phyloP scores from a whole-genome alignment of 345 rosid genomes.

The Sisymbrium altissimum region DNA sequence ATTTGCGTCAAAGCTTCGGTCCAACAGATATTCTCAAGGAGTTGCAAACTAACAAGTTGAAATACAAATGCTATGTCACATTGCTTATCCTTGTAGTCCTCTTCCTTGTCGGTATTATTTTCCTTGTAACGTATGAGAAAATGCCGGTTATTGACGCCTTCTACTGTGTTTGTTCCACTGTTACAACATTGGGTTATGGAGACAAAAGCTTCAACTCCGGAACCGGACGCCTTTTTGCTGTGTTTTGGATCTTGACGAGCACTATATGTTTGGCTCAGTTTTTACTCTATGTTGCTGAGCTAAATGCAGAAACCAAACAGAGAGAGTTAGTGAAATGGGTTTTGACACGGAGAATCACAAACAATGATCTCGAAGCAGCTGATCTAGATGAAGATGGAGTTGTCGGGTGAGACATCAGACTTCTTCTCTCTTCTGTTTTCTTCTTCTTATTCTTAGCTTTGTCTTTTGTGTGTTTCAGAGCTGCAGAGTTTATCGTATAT shows the following conservation, averaged over 20 bases:
- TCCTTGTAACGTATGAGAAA: constrained; percentile 46
- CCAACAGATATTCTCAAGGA: constrained; percentile 50
- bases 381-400: constrained; percentile 71
- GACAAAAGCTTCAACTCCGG: constrained; percentile 64
- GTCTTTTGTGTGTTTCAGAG: constrained; percentile 21
- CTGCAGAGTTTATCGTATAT: constrained; percentile 62
- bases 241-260: constrained; percentile 65
- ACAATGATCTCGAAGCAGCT: constrained; percentile 75
- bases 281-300: constrained; percentile 60
- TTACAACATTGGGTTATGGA: constrained; percentile 86
- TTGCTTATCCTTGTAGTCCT: constrained; percentile 41
- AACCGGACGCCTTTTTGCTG: constrained; percentile 63
- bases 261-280: constrained; percentile 67
- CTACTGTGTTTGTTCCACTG: constrained; percentile 78
- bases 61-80: constrained; percentile 51
- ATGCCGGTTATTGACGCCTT: constrained; percentile 52
- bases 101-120: constrained; percentile 44
- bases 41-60: constrained; percentile 44
- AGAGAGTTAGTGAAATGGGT: constrained; percentile 65
- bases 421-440: neutral
- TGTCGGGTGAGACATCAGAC: constrained; percentile 53
- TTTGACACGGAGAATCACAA: constrained; percentile 55
- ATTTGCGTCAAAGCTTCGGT: constrained; percentile 39
- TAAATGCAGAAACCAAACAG: constrained; percentile 59
- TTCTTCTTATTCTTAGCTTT: neutral